Conservation (phyloP, 1,284 basidiomycete species). For the Microbotryum silenes-acaulis region DNA sequence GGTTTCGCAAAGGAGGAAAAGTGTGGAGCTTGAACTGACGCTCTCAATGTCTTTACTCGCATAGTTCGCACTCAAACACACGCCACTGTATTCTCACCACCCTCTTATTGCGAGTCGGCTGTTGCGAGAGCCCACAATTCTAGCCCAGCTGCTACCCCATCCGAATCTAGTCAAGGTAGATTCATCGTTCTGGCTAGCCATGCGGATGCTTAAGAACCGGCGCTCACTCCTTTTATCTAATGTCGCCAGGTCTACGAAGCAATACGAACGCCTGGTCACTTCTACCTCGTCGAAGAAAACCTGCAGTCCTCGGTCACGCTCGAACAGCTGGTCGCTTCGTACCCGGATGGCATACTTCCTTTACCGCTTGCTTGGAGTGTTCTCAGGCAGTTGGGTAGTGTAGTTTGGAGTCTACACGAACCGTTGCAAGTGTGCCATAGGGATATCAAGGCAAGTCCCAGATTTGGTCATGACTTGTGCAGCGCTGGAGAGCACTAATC, state of each 20-base stretch:
- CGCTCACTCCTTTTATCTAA: not conserved
- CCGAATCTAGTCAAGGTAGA: conserved; percentile 46
- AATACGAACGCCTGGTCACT: conserved; percentile 49
- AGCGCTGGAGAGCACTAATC: not conserved
- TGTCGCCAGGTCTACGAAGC: conserved; percentile 46
- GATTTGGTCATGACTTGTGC: not conserved
- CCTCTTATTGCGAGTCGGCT: conserved; percentile 50
- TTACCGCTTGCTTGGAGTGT: conserved; percentile 40
- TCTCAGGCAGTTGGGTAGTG: conserved; percentile 49
- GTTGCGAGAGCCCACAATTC: conserved; percentile 49
- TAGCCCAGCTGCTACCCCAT: conserved; percentile 50
- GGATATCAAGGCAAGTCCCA: conserved; percentile 47
- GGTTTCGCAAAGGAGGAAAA: conserved; percentile 10
- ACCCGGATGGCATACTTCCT: conserved; percentile 35
- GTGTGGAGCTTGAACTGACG: not conserved
- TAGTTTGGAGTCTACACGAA: conserved; percentile 47
- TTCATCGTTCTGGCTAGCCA: not conserved
- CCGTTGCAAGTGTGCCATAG: conserved; percentile 50
- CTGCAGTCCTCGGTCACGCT: conserved; percentile 45
- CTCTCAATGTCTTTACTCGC: not conserved
- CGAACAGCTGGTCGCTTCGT: conserved; percentile 32
- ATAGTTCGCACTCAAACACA: conserved; percentile 51
- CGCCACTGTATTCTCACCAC: conserved; percentile 51
- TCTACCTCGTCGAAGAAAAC: conserved; percentile 51
- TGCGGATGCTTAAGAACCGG: not conserved